These are phyloP conservation scores for Aspergillus asperescens DNA, from an alignment of 495 filamentous ascomycete genomes.

Conservation along the genomic window DNA sequence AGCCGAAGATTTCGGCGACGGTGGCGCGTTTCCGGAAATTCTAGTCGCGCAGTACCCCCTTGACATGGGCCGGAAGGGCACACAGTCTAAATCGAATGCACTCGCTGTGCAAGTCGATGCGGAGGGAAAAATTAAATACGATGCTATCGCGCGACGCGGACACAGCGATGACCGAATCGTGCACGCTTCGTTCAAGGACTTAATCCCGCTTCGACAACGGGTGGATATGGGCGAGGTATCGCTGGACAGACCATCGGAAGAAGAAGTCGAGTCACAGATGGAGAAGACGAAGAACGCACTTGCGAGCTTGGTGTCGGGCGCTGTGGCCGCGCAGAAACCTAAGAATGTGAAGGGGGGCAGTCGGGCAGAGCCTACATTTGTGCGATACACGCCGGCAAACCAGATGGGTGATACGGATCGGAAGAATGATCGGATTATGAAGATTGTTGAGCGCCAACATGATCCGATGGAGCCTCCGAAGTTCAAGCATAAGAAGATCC, in stretches of 20 bases:
- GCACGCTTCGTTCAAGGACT: slow-evolving; percentile 91
- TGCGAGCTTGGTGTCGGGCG: slow-evolving; percentile 72
- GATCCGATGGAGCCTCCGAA: slow-evolving; percentile 99
- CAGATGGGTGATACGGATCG: slow-evolving; percentile 90
- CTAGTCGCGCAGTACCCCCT: slow-evolving; percentile 92
- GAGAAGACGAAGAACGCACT: slow-evolving; percentile 86
- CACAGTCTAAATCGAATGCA: slow-evolving; percentile 70
- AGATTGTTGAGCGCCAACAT: slow-evolving; percentile 89
- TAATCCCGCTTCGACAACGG: slow-evolving; percentile 89
- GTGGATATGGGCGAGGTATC: slow-evolving; percentile 91
- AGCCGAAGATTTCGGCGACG: slow-evolving; percentile 90
- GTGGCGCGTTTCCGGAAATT: slow-evolving; percentile 93
- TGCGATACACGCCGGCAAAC: slow-evolving; percentile 89
- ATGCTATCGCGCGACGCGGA: slow-evolving; percentile 88
- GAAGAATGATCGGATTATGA: slow-evolving; percentile 95
- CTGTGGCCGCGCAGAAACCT: slow-evolving; percentile 86
- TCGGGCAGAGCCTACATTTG: slow-evolving; percentile 85
- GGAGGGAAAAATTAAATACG: slow-evolving; percentile 92
- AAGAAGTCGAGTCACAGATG: slow-evolving; percentile 74
- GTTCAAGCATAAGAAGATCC: slow-evolving; percentile 98
- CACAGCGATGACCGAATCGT: slow-evolving; percentile 79
- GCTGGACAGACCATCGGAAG: slow-evolving; percentile 78
- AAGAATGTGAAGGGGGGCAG: slow-evolving; percentile 80
- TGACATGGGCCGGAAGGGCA: slow-evolving; percentile 80
- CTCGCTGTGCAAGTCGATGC: slow-evolving; percentile 86